Percentiles rank a stretch among this genome's conserved stretches.
phyloP scores from a whole-genome alignment of 2,329 filamentous ascomycete species.

The Scedosporium minutisporum region DNA sequence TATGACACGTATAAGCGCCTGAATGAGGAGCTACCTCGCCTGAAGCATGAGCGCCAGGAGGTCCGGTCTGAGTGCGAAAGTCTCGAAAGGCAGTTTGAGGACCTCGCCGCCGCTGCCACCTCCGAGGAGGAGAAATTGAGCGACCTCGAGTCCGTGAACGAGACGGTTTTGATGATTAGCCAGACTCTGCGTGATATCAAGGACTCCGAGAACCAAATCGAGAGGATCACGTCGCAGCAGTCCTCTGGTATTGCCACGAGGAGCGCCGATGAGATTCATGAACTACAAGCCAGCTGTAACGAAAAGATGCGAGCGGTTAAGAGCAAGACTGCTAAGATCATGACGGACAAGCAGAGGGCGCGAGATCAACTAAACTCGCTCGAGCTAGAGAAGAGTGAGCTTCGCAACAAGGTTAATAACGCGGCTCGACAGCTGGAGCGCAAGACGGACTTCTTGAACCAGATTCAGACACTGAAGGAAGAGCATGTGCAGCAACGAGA shows the following conservation, averaged over 20 bases:
- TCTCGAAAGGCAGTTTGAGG: slow-evolving; percentile 53
- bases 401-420: slow-evolving; percentile 61
- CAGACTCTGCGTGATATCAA: slow-evolving; percentile 64
- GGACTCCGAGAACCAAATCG: slow-evolving; percentile 63
- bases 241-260: slow-evolving; percentile 52
- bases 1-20: slow-evolving; percentile 70
- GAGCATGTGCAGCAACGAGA: slow-evolving; percentile 61
- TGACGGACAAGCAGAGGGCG: slow-evolving; percentile 60
- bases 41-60: slow-evolving; percentile 53
- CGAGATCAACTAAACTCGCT: slow-evolving; percentile 58
- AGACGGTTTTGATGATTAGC: slow-evolving; percentile 66
- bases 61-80: slow-evolving; percentile 52
- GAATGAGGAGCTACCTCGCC: slow-evolving; percentile 57
- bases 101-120: slow-evolving; percentile 56
- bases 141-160: slow-evolving; percentile 66
- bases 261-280: slow-evolving; percentile 75
- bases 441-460: slow-evolving; percentile 59
- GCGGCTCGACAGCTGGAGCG: slow-evolving; percentile 70
- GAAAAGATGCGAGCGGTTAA: slow-evolving; percentile 60
- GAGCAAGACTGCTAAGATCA: slow-evolving; percentile 54
- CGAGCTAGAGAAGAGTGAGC: slow-evolving; percentile 69
- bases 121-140: slow-evolving; percentile 56
- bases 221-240: slow-evolving; percentile 67
- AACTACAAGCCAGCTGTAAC: slow-evolving; percentile 56
- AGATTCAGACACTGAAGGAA: slow-evolving; percentile 64